Evolutionary conservation across 1,284 basidiomycete genomes (phyloP).

Genomic region (Ustilago esculenta): DNA sequence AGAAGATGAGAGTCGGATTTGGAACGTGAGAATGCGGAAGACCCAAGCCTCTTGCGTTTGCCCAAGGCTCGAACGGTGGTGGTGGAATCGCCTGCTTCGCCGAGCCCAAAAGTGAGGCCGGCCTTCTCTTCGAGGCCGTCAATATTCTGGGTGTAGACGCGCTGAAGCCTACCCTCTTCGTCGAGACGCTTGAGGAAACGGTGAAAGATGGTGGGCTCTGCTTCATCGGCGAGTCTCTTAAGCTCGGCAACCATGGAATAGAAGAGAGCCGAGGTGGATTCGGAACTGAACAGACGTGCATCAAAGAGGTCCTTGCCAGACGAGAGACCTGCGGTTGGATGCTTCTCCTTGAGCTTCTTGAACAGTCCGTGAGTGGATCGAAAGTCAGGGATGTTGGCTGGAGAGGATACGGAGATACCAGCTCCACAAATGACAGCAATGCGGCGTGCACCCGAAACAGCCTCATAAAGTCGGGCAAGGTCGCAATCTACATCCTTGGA

Average conservation of each 20-base stretch:
- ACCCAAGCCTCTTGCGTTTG: conserved; percentile 48
- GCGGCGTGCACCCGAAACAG: conserved; percentile 80
- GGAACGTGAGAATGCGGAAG: conserved; percentile 31
- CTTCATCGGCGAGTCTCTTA: conserved; percentile 80
- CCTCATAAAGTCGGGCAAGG: conserved; percentile 59
- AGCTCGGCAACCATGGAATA: conserved; percentile 93
- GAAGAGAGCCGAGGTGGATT: conserved; percentile 82
- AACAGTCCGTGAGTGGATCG: conserved; percentile 84
- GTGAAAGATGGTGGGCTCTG: conserved; percentile 86
- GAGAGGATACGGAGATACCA: conserved; percentile 80
- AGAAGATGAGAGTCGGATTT: conserved; percentile 59
- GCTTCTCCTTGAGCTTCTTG: conserved; percentile 78
- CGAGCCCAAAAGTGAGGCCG: conserved; percentile 72
- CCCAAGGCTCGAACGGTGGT: conserved; percentile 47
- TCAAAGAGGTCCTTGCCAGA: conserved; percentile 90
- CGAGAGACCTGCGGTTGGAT: conserved; percentile 76
- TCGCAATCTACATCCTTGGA: conserved; percentile 55
- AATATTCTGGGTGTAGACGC: conserved; percentile 94
- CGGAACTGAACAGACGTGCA: conserved; percentile 80
- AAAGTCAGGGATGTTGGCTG: conserved; percentile 92
- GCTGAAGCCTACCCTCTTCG: conserved; percentile 81
- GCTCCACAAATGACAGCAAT: conserved; percentile 89
- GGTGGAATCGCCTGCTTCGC: conserved; percentile 47
- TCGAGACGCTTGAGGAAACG: conserved; percentile 86
- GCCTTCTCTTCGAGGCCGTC: conserved; percentile 87